phyloP scores from a whole-genome alignment of 352 stramenopile genomes.

The Phytophthora tubulina region DNA sequence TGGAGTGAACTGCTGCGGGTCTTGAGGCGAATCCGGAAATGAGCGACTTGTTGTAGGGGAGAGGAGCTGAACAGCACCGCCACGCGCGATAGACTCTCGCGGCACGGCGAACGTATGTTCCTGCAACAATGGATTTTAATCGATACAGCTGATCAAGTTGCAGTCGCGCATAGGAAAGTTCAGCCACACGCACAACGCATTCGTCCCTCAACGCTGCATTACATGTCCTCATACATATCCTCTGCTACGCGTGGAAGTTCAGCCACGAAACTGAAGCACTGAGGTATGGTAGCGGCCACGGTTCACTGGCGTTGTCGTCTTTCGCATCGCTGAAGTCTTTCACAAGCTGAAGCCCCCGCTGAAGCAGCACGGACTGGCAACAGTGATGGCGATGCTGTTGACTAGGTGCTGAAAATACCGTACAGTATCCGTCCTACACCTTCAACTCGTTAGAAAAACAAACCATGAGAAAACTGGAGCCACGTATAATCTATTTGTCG shows the following conservation, averaged over 20 bases:
- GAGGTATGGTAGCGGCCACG: not conserved
- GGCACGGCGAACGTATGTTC: slow-evolving; percentile 20
- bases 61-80: slow-evolving; percentile 11
- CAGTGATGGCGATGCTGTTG: too few species aligned
- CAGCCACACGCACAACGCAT: not conserved
- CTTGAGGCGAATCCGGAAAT: slow-evolving; percentile 26
- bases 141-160: slow-evolving; percentile 22
- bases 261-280: not conserved
- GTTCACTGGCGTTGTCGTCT: not conserved
- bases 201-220: not conserved
- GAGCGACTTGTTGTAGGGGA: slow-evolving; percentile 23
- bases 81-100: slow-evolving; percentile 17
- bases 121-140: slow-evolving; percentile 32
- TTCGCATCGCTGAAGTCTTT: not conserved
- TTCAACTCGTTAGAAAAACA: not conserved
- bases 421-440: too few species aligned
- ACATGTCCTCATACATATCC: too few species aligned
- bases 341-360: not conserved
- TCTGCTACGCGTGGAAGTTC: not conserved
- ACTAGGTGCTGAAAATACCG: too few species aligned
- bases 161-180: slow-evolving; percentile 27
- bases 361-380: not conserved
- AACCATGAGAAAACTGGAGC: not conserved
- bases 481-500: slow-evolving; percentile 14
- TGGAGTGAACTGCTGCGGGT: not conserved